These are phyloP conservation scores for Blastobotrys arbuscula DNA, from an alignment of 1,139 yeast genomes.

Conservation along the genomic window DNA sequence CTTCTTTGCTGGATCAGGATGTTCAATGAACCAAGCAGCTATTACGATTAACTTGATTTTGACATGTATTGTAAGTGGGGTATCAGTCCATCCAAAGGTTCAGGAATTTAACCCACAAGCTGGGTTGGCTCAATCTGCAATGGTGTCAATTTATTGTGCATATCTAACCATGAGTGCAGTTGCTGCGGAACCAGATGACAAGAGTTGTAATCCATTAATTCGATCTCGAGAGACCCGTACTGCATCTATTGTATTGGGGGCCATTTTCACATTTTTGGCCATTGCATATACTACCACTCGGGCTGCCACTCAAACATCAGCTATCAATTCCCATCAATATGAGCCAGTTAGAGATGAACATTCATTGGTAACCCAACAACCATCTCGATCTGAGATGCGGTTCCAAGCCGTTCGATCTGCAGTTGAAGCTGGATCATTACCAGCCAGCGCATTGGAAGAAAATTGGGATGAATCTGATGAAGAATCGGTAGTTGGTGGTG, in stretches of 20 bases:
- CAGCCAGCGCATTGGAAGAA: constrained; percentile 83
- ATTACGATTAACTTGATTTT: constrained; percentile 70
- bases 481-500: constrained; percentile 24
- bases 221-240: constrained; percentile 89
- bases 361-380: constrained; percentile 45
- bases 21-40: constrained; percentile 87
- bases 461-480: constrained; percentile 38
- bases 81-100: constrained; percentile 75
- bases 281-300: constrained; percentile 96
- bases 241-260: constrained; percentile 82
- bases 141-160: constrained; percentile 92
- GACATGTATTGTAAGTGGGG: constrained; percentile 54
- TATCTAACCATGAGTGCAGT: constrained; percentile 91
- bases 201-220: constrained; percentile 81
- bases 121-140: constrained; percentile 93
- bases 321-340: constrained; percentile 22
- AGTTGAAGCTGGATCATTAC: constrained; percentile 89
- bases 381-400: constrained; percentile 70
- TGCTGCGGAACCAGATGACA: constrained; percentile 94
- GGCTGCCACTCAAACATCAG: constrained; percentile 58
- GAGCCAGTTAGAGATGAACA: constrained; percentile 32
- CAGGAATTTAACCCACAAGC: constrained; percentile 94
- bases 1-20: constrained; percentile 78
- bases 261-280: constrained; percentile 87
- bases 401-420: constrained; percentile 89